Conservation (phyloP, 164 flowering plant genomes). For the Akebia trifoliata region DNA sequence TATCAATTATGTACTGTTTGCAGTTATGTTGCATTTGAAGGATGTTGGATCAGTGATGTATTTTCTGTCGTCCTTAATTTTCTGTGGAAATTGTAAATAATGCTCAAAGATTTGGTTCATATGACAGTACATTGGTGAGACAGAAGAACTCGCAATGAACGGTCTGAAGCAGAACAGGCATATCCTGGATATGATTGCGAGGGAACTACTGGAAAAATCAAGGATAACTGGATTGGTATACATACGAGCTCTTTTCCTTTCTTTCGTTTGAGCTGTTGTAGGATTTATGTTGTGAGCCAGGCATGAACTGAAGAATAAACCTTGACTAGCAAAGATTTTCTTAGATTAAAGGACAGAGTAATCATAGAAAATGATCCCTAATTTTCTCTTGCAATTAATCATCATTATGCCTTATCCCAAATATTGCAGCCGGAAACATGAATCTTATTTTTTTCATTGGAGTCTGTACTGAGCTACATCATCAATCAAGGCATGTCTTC, state of each 20-base stretch:
- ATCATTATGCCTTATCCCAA: too few species aligned
- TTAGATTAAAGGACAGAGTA: too few species aligned
- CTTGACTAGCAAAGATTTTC: not conserved
- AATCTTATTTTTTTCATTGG: too few species aligned
- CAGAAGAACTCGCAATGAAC: constrained; percentile 83
- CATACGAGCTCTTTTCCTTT: not conserved
- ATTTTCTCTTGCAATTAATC: too few species aligned
- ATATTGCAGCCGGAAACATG: too few species aligned
- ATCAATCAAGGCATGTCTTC: too few species aligned
- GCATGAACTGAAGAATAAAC: not conserved
- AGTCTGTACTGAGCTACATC: too few species aligned
- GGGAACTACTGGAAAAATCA: constrained; percentile 59
- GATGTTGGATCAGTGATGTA: not conserved
- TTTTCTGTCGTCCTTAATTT: not conserved
- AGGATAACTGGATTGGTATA: constrained; percentile 91
- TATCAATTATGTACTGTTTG: too few species aligned
- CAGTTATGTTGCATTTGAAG: not conserved
- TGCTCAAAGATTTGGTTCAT: not conserved
- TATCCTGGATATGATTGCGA: constrained; percentile 60
- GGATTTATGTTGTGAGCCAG: not conserved
- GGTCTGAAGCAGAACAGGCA: constrained; percentile 71
- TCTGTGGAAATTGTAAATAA: not conserved
- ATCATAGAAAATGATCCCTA: too few species aligned
- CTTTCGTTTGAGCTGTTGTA: not conserved
- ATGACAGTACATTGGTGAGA: constrained; percentile 88